Base-by-base conservation (phyloP, 1,284 basidiomycete species). In the Tilletia setariae region DNA sequence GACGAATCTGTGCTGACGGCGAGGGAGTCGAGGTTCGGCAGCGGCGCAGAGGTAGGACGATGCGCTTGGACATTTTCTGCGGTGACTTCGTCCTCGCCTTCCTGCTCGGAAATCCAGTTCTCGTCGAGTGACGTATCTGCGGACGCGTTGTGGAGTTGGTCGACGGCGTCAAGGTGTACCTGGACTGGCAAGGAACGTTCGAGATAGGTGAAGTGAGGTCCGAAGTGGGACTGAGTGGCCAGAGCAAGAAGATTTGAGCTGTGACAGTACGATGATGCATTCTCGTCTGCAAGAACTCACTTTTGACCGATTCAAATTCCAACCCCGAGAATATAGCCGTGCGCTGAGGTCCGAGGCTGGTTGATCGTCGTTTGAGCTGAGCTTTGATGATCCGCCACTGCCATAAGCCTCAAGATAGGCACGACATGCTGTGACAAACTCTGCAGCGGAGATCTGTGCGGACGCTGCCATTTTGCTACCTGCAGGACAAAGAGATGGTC, bases 251-350 rank as follows among this genome's bases (percentile, higher is more conserved):
- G n/a, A n/a, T n/a, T n/a, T n/a, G n/a, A n/a, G n/a, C n/a, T n/a
- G n/a, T n/a, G n/a, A n/a, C n/a, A n/a, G n/a, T n/a, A 15, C 43
- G n/a, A 35, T 23, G 19, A 11, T 65, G n/a, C 28, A 4, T 25
- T 28, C 51, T 23, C 28, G 6, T 3, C 46, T 19, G 43, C 46
- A 49, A 16, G 46, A 23, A 51, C 64, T 65, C 35, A 65, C 64
- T 40, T 51, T 51, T 2, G n/a, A 53, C 42, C 51, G 44, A 44
- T 53, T n/a, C 64, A 51, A 25, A 9, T 4, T 25, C 64, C 64
- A 65, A 21, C 64, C 64, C 16, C 56, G 49, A 1, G 64, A 65
- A 44, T 46, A 65, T 9, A 53, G 64, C 28, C 49, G 64, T 23
- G 64, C 16, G 19, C 64, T 44, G 8, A 65, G 32, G 64, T 8